A percentile compares a stretch with the other conserved stretches of the same genome.
Evolutionary conservation across 495 filamentous ascomycete genomes (phyloP).

Genomic region (Aspergillus ostianus): DNA sequence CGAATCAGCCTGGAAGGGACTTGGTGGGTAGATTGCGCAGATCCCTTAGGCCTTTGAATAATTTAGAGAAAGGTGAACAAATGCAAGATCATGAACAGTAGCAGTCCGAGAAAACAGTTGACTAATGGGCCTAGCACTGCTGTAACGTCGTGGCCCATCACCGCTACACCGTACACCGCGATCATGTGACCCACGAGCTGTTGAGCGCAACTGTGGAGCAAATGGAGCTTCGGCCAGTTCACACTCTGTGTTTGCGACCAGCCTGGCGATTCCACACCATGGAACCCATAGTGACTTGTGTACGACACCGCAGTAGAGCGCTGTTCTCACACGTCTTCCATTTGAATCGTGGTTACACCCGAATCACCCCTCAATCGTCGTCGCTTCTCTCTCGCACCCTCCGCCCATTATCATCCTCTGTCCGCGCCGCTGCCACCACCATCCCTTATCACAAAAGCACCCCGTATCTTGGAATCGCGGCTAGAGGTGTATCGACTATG

Average conservation of each 20-base stretch:
- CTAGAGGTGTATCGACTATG: constrained; percentile 27
- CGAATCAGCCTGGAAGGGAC: no score
- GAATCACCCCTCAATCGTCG: neutral
- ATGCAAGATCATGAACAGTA: no score
- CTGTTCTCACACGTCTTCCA: neutral
- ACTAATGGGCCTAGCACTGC: no score
- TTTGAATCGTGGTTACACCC: neutral
- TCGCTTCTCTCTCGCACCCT: neutral
- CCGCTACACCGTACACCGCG: no score
- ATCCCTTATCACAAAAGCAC: neutral
- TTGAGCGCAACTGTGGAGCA: neutral
- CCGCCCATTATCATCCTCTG: neutral
- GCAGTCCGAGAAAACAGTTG: no score
- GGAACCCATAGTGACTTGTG: neutral
- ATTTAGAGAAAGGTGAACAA: no score
- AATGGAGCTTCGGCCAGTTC: neutral
- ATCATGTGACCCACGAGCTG: neutral
- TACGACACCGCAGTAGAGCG: neutral
- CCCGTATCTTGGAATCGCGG: neutral
- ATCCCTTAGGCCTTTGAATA: no score
- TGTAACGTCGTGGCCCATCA: no score
- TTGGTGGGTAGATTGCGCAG: no score
- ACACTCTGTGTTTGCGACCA: neutral
- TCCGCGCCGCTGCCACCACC: neutral
- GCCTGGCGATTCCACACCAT: neutral